A percentile compares a stretch with the other conserved stretches of the same genome.
These are phyloP conservation scores for Salix viminalis DNA, from an alignment of 345 rosid genomes.

Conservation along the genomic window DNA sequence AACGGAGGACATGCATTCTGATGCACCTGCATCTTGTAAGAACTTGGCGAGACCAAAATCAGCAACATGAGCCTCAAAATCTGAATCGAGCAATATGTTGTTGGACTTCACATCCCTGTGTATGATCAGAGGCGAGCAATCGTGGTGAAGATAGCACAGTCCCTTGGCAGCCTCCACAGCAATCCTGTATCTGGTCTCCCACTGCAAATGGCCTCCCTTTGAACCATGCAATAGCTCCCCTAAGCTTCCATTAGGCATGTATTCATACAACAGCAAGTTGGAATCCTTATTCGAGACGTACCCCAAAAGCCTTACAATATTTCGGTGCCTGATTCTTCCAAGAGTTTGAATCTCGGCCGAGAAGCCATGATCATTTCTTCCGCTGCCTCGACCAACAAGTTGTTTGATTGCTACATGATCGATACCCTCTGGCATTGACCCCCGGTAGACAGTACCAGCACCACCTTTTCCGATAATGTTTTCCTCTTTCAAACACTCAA, in stretches of 20 bases:
- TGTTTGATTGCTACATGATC: constrained; percentile 72
- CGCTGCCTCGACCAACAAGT: constrained; percentile 57
- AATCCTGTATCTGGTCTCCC: constrained; percentile 66
- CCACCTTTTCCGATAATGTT: constrained; percentile 95
- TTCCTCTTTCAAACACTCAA: constrained; percentile 77
- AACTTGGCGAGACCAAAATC: constrained; percentile 96
- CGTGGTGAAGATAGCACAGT: constrained; percentile 86
- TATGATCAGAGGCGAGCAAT: constrained; percentile 84
- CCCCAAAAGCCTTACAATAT: constrained; percentile 76
- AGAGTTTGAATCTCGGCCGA: constrained; percentile 89
- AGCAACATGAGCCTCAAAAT: constrained; percentile 84
- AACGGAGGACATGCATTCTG: constrained; percentile 83
- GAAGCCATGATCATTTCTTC: constrained; percentile 74
- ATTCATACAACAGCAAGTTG: constrained; percentile 69
- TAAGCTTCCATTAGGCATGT: constrained; percentile 88
- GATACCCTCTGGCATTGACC: constrained; percentile 61
- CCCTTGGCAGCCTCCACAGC: constrained; percentile 85
- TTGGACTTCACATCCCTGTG: constrained; percentile 91
- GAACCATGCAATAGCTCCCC: constrained; percentile 84
- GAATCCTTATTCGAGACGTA: constrained; percentile 83
- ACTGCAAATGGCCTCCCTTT: constrained; percentile 78
- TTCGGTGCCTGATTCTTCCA: constrained; percentile 76
- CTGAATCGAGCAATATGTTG: constrained; percentile 73
- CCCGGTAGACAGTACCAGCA: constrained; percentile 82
- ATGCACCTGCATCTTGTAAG: constrained; percentile 68